phyloP scores from a whole-genome alignment of 169 alveolate species.

The Amoebophrya sp. region DNA sequence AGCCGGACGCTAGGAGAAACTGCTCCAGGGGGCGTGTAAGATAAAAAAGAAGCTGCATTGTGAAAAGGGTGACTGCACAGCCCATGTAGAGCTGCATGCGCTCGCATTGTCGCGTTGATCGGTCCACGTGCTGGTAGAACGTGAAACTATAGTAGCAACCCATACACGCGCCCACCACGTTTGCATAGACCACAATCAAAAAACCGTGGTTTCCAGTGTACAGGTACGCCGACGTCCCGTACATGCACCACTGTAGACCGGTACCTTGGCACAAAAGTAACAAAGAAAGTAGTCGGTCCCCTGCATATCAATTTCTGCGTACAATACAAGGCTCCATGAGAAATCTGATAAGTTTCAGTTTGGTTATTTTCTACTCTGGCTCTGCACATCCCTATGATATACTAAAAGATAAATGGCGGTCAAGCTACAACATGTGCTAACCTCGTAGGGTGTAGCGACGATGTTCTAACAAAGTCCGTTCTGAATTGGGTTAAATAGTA shows the following conservation, averaged over 20 bases:
- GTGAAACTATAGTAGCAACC: not conserved
- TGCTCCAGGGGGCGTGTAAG: not conserved
- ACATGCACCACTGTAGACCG: not conserved
- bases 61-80: not conserved
- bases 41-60: not conserved
- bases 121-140: not conserved
- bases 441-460: not conserved
- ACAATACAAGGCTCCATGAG: not conserved
- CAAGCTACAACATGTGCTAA: not conserved
- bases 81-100: not conserved
- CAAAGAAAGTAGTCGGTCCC: not conserved
- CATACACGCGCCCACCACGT: constrained; percentile 13
- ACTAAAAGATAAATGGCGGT: not conserved
- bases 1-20: not conserved
- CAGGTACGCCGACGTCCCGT: not conserved
- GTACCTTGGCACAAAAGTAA: not conserved
- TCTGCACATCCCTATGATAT: not conserved
- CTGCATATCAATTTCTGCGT: not conserved
- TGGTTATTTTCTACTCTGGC: not conserved
- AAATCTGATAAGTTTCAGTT: not conserved
- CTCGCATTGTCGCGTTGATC: not conserved
- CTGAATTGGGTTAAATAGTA: not conserved
- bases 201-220: constrained; percentile 13
- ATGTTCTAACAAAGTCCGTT: not conserved
- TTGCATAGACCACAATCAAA: not conserved